Base-by-base conservation (phyloP, 179 eudicot species). In the Silene noctiflora region DNA sequence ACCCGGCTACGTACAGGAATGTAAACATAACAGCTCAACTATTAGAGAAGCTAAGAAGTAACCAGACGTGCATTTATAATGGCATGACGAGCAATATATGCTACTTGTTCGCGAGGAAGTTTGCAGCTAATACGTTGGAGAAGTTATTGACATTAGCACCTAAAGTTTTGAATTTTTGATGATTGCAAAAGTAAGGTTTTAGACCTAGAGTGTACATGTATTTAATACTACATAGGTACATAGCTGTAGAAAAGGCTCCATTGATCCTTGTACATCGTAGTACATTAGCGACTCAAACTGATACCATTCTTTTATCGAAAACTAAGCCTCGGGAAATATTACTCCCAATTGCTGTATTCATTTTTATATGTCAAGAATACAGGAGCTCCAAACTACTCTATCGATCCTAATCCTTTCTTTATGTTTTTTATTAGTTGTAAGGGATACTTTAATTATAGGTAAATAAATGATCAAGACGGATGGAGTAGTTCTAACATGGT, bases 91-190 rank as follows among this genome's bases (percentile, higher is more conserved):
- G 83, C 3, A 80, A 72, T 14, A 76, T 79, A 64, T 91, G 96
- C 31, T 82, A 35, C 79, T 78, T 91, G 85, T 91, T 91, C 78
- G 94, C 90, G 8, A 91, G 96, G 81, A 89, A 91, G 80, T 86
- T 91, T 56, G 72, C 85, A 20, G 80, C 83, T 27, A 48, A 75
- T 75, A 69, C 94, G 3, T 77, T 91, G 80, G 86, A 83, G 48
- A 84, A 91, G 81, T 35, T 91, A 66, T 4, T 87, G 78, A 84
- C 80, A 75, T 75, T 86, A 69, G 88, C 91, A 24, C 88, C 90
- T 14, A 68, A 74, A 65, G 73, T 85, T 19, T 77, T 85, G 89
- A 80, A 77, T 21, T 82, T 76, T 46, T 81, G 75, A 75, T 16
- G 72, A 68, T 20, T 0, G 14, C 21, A 16, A 44, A 21, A 1